Percentiles rank a stretch among this genome's conserved stretches.
Evolutionary conservation across 2,329 filamentous ascomycete genomes (phyloP).

Genomic region (Hypoxylon sp.): DNA sequence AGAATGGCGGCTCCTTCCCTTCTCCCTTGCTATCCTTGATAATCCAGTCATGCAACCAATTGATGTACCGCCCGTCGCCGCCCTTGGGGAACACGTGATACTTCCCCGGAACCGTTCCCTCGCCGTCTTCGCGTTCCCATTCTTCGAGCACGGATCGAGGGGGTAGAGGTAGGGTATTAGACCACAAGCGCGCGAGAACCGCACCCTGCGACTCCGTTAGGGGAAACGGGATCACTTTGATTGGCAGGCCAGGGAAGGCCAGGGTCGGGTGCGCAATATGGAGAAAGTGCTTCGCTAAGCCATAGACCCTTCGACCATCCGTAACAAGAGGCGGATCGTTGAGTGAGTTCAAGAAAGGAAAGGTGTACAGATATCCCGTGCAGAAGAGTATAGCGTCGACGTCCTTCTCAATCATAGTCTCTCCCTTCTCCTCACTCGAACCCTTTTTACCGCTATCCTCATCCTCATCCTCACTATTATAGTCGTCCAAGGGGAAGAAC

Average conservation of each 20-base stretch:
- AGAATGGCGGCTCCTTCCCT: conserved; percentile 77
- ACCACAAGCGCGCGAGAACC: conserved; percentile 82
- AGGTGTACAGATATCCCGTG: conserved; percentile 90
- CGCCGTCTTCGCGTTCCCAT: conserved; percentile 75
- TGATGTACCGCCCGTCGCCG: conserved; percentile 78
- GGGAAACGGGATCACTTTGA: conserved; percentile 91
- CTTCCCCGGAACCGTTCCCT: conserved; percentile 63
- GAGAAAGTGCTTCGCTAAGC: conserved; percentile 85
- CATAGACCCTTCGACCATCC: conserved; percentile 77
- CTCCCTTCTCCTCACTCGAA: conserved; percentile 35
- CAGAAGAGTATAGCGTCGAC: conserved; percentile 88
- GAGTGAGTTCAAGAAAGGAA: conserved; percentile 76
- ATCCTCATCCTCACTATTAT: conserved; percentile 57
- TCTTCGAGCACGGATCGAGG: conserved; percentile 72
- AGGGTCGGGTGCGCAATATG: conserved; percentile 82
- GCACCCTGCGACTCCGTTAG: conserved; percentile 84
- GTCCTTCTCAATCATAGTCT: conserved; percentile 71
- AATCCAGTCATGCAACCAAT: conserved; percentile 76
- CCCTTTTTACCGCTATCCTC: neutral
- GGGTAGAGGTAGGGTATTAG: conserved; percentile 78
- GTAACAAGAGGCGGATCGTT: conserved; percentile 70
- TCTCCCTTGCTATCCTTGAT: conserved; percentile 57
- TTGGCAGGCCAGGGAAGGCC: conserved; percentile 81
- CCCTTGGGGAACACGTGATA: conserved; percentile 68
- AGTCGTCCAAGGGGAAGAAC: conserved; percentile 72